Percentiles rank a stretch among this genome's conserved stretches.
phyloP scores from a whole-genome alignment of 305 asterid species.

The Lippia alba region DNA sequence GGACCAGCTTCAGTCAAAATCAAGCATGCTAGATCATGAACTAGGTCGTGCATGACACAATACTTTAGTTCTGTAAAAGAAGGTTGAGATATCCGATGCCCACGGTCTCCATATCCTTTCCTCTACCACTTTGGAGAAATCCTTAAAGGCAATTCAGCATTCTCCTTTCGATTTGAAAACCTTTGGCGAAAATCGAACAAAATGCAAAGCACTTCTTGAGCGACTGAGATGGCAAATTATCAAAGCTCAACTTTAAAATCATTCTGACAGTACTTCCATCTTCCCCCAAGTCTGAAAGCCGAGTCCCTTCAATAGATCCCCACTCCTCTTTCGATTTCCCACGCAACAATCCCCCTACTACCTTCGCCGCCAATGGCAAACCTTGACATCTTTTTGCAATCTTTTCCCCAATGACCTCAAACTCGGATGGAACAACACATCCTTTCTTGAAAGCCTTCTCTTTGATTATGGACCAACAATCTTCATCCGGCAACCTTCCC shows the following conservation, averaged over 20 bases:
- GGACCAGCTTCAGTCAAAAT: conserved; percentile 11
- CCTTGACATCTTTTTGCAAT: conserved; percentile 38
- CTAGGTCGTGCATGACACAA: conserved; percentile 43
- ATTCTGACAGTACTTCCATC: conserved; percentile 10
- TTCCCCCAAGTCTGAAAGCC: conserved; percentile 3
- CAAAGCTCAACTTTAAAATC: conserved; percentile 44
- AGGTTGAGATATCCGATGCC: conserved; percentile 31
- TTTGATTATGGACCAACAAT: conserved; percentile 39
- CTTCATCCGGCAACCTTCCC: background rate
- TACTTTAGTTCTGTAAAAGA: background rate
- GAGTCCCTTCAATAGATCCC: background rate
- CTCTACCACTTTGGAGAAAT: conserved; percentile 6
- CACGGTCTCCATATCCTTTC: conserved; percentile 17
- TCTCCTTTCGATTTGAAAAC: conserved; percentile 20
- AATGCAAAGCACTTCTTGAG: conserved; percentile 41
- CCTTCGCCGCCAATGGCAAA: conserved; percentile 38
- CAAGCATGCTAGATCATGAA: conserved; percentile 31
- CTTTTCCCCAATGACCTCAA: conserved; percentile 11
- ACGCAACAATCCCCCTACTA: conserved; percentile 24
- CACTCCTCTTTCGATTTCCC: conserved; percentile 12
- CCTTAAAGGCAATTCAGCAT: conserved; percentile 32
- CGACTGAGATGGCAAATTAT: background rate
- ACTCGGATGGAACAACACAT: background rate
- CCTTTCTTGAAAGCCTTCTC: conserved; percentile 3
- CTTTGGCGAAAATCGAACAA: conserved; percentile 38